These are phyloP conservation scores for Ophiocordyceps sinensis DNA, from an alignment of 2,329 filamentous ascomycete species.

Conservation along the genomic window DNA sequence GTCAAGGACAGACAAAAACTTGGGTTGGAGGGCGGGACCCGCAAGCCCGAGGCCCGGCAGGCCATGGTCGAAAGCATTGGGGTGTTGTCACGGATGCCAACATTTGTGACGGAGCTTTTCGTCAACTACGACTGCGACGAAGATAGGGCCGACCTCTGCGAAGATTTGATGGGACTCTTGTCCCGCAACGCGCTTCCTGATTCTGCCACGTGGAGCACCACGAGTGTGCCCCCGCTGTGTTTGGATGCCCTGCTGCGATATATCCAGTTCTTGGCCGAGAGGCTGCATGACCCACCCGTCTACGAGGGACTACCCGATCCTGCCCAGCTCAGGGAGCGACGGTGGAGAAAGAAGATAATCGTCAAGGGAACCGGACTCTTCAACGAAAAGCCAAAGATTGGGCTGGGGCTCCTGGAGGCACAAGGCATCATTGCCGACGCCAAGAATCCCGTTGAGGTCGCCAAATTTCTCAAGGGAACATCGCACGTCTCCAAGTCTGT, in stretches of 20 bases:
- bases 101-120: conserved; percentile 89
- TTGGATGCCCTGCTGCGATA: conserved; percentile 84
- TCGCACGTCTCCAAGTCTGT: conserved; percentile 79
- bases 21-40: conserved; percentile 77
- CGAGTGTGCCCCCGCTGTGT: conserved; percentile 89
- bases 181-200: conserved; percentile 93
- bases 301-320: conserved; percentile 53
- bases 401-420: conserved; percentile 70
- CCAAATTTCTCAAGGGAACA: conserved; percentile 78
- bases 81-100: conserved; percentile 80
- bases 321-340: conserved; percentile 50
- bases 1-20: conserved; percentile 87
- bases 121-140: conserved; percentile 97
- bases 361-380: conserved; percentile 81
- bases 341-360: conserved; percentile 73
- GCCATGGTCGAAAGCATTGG: conserved; percentile 97
- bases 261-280: conserved; percentile 80
- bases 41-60: conserved; percentile 89
- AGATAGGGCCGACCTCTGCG: conserved; percentile 79
- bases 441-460: conserved; percentile 61
- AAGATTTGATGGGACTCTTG: conserved; percentile 86
- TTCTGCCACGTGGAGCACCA: conserved; percentile 97
- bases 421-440: conserved; percentile 73
- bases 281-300: conserved; percentile 56
- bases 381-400: conserved; percentile 85